Evolutionary conservation across 495 filamentous ascomycete species (phyloP), one percentile per base, ranked within the genome.

Genomic region (Aspergillus avenaceus): DNA sequence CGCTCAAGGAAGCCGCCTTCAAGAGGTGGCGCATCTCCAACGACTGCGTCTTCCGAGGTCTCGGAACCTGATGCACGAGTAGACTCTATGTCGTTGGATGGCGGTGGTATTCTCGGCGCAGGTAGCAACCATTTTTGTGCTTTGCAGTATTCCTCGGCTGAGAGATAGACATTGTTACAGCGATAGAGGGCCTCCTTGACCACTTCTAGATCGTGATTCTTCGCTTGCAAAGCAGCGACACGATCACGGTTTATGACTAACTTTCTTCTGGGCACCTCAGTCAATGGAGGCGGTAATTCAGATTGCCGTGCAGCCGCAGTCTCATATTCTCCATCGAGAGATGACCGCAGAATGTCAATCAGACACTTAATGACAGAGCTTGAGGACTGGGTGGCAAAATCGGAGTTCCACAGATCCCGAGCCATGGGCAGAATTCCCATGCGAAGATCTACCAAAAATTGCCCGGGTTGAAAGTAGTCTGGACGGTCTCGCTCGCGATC

Each of bases 391-490:
- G 93, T 90, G 22, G 81, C 78, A 49, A 75, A 75, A 25, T 75
- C 70, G 5, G 72, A 73, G 6, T 89, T 91, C 95, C 95, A 99
- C 47, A 97, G 80, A 21, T 82, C 76, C 45, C 75, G 81, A 40
- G 90, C 78, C 46, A 87, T 83, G 1, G 90, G 88, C n/a, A 97
- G 63, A 37, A 97, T 82, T 24, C 84, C 79, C 73, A 88, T 82
- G 38, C 91, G 83, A 36, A 97, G 70, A 62, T 97, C 93, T 26
- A 99, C 85, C 9, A 96, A 62, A 48, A 97, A 87, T 60, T 97
- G 93, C 6, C 77, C 74, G 6, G 84, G 70, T 13, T 83, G 76
- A 58, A 88, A 90, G 54, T 79, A 80, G 59, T 95, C 87, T 7
- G 80, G 66, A 24, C 76, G 79, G 25, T 78, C 74, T 22, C 74